Base-by-base conservation (phyloP, 1,139 yeast species). In the Lodderomyces margitis region DNA sequence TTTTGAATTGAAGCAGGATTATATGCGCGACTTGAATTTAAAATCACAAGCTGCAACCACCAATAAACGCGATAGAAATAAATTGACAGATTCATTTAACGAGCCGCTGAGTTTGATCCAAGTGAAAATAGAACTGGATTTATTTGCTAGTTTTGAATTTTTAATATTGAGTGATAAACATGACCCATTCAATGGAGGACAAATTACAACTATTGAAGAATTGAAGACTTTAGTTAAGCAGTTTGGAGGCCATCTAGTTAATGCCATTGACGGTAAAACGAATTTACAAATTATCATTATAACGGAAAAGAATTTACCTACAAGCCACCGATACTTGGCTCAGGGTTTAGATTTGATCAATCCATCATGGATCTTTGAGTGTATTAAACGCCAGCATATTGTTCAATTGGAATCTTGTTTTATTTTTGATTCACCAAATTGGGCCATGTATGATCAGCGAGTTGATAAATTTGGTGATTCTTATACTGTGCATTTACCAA, bases 331-430 rank as follows among this genome's bases (percentile, higher is more conserved):
- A 0, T 60, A 80, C 39, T 54, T 68, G 3, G 58, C 67, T 4
- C 57, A 68, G 27, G 83, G 82, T 0, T 74, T 70, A 49, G 87
- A 83, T 52, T 68, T 91, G 1, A 56, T 88, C 6, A 71, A 63
- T 41, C 91, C 95, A 1, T 60, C 61, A 15, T 92, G 96, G 95
- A 58, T 88, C 6, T 65, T 79, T 36, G 89, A 86, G 49, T 80
- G 95, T 52, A 63, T 87, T 3, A 53, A 61, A 11, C 59, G 68
- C 16, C 53, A 61, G 0, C 47, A 54, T 2, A 42, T 81, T 2
- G 59, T 87, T 1, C 75, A 74, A 1, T 51, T 84, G 9, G 95
- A 87, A 51, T 84, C 87, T 0, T 54, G 60, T 8, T 80, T 86
- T 53, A 63, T 83, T 30, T 70, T 75, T 36, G 50, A 48, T 27